Evolutionary conservation across 192 early-diverging fungal species (phyloP).

Genomic region (Haplosporangium gracile): DNA sequence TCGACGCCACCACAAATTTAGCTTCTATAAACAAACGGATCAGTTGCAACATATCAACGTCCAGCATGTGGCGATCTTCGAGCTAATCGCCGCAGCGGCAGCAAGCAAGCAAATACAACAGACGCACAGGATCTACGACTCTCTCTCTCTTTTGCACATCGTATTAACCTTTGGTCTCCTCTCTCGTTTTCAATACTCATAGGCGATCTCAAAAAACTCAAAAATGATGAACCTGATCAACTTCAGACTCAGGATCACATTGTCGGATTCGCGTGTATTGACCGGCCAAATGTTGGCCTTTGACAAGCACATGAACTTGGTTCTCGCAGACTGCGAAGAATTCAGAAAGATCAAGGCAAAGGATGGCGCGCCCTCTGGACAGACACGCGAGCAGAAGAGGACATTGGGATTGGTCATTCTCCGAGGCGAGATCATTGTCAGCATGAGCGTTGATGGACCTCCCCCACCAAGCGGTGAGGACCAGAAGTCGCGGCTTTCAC

Average conservation of each 20-base stretch:
- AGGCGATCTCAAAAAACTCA: constrained; percentile 80
- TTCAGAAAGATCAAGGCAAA: constrained; percentile 93
- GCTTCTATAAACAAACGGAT: not conserved
- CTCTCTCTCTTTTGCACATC: not conserved
- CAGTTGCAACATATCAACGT: not conserved
- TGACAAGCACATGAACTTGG: constrained; percentile 99
- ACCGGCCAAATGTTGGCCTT: constrained; percentile 99
- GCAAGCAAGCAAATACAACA: not conserved
- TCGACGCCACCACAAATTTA: not conserved
- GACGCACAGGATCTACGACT: not conserved
- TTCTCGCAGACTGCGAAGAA: constrained; percentile 97
- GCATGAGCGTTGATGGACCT: constrained; percentile 90
- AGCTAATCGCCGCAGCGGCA: not conserved
- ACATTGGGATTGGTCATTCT: constrained; percentile 95
- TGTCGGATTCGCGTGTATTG: constrained; percentile 91
- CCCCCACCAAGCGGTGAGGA: constrained; percentile 80
- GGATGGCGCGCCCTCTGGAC: constrained; percentile 61
- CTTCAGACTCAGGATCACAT: constrained; percentile 92
- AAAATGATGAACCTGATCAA: constrained; percentile 97
- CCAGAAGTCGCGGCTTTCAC: constrained; percentile 61
- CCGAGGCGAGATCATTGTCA: constrained; percentile 94
- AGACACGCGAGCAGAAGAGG: constrained; percentile 86
- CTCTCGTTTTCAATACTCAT: not conserved
- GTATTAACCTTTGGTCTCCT: not conserved
- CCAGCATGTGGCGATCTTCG: not conserved